A percentile compares a stretch with the other conserved stretches of the same genome.
phyloP scores from a whole-genome alignment of 202 grass and related monocot genomes.

The Digitaria exilis region DNA sequence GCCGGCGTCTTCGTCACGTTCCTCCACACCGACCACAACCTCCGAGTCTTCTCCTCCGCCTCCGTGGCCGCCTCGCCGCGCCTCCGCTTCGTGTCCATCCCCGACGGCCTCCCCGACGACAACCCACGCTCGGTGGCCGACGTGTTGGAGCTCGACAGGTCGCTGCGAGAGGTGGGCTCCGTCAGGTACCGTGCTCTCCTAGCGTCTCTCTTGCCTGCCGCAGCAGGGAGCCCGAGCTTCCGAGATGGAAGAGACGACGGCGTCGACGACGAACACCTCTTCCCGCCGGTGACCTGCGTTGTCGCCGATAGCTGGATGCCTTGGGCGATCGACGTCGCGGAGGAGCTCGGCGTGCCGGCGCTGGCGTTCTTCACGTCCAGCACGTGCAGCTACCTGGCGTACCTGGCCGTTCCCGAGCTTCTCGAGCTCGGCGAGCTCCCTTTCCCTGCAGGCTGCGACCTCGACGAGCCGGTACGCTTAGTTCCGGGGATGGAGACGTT shows the following conservation, averaged over 20 bases:
- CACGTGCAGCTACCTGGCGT: constrained; percentile 43
- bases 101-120: no score
- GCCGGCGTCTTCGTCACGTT: no score
- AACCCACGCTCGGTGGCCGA: no score
- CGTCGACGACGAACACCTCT: not conserved
- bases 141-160: no score
- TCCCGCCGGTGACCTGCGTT: not conserved
- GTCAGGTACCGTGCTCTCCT: constrained; percentile 25
- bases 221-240: not conserved
- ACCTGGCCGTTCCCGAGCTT: constrained; percentile 43
- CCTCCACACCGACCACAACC: no score
- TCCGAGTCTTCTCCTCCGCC: no score
- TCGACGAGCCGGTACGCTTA: constrained; percentile 2
- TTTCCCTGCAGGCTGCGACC: constrained; percentile 20
- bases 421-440: constrained; percentile 49
- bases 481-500: constrained; percentile 1
- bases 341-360: constrained; percentile 60
- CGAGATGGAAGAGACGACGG: not conserved
- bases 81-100: no score
- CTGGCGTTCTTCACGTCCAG: constrained; percentile 56
- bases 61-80: no score
- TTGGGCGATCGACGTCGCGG: not conserved
- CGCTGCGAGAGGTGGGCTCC: no score
- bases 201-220: not conserved
- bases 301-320: not conserved